Evolutionary conservation across 208 protist genomes (phyloP), one percentile per base, ranked within the genome.

Genomic region (Crithidia acanthocephali): DNA sequence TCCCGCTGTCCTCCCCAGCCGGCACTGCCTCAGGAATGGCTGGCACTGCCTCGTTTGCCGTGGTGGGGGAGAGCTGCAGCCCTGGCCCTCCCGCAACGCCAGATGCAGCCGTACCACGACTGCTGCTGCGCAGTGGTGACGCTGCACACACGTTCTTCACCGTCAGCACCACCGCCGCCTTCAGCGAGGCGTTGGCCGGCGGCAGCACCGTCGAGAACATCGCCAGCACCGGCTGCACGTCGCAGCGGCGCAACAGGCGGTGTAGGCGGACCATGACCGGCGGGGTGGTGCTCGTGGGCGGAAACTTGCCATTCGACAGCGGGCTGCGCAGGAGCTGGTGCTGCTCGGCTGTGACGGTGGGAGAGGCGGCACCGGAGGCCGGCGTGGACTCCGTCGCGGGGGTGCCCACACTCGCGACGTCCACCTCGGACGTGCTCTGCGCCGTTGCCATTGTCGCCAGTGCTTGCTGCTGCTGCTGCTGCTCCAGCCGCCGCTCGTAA

Each of bases 151-250:
- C 82, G 70, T 92, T 79, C 65, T 86, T 90, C 20, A 78, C 83
- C 2, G 81, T 92, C 22, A 95, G 28, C 44, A 87, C 68, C 2
- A 80, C 79, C 9, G 84, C 82, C n/a, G 73, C 68, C 25, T 70
- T 77, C 60, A 89, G 45, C 0, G 76, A 81, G 0, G 74, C 63
- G 64, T 88, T 90, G 2, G 72, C 56, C 7, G 91, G 88, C 32
- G 87, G 82, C 32, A 95, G 60, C 20, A 92, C 83, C 37, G 80
- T 92, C 3, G 84, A 86, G 63, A 85, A 84, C 66, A 93, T 72
- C 13, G 76, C 53, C 47, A 95, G 42, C 44, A 85, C 53, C 25
- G 87, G 86, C 53, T 79, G 81, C 51, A 95, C 91, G 22, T 83
- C 74, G 37, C 90, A 65, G 40, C 79, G 79, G 40, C 91, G 85